Evolutionary conservation across 805 yeast genomes (phyloP).

Genomic region (Saccharomyces cerevisiae): DNA sequence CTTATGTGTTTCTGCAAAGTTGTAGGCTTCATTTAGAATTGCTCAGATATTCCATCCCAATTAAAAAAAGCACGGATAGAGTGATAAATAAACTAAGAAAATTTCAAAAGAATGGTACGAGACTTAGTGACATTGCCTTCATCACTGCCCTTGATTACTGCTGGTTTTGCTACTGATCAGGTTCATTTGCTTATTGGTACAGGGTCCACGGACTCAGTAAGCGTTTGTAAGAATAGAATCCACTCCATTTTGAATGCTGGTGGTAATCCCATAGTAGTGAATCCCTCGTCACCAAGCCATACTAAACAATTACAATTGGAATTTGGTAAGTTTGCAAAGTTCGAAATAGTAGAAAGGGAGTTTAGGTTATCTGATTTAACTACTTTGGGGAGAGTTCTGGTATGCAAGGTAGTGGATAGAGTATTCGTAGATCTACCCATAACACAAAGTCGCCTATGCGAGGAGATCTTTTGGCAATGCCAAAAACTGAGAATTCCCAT

Average conservation of each 20-base stretch:
- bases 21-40: neutral
- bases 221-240: constrained; percentile 33
- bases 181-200: constrained; percentile 50
- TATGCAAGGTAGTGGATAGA: constrained; percentile 59
- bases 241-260: constrained; percentile 43
- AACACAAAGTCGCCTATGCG: constrained; percentile 27
- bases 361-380: constrained; percentile 41
- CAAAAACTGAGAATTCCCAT: constrained; percentile 64
- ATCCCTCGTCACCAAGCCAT: constrained; percentile 22
- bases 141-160: constrained; percentile 32
- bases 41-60: neutral
- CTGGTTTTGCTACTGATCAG: constrained; percentile 42
- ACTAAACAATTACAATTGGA: constrained; percentile 16
- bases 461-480: constrained; percentile 44
- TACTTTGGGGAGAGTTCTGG: constrained; percentile 52
- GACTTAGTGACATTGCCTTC: neutral
- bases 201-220: constrained; percentile 12
- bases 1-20: neutral
- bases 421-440: constrained; percentile 55
- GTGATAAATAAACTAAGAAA: neutral
- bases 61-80: neutral
- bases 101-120: neutral
- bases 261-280: constrained; percentile 46
- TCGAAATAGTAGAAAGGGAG: constrained; percentile 26
- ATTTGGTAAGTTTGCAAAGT: constrained; percentile 21